Evolutionary conservation across 495 filamentous ascomycete species (phyloP).

Genomic region (Cudoniella acicularis): DNA sequence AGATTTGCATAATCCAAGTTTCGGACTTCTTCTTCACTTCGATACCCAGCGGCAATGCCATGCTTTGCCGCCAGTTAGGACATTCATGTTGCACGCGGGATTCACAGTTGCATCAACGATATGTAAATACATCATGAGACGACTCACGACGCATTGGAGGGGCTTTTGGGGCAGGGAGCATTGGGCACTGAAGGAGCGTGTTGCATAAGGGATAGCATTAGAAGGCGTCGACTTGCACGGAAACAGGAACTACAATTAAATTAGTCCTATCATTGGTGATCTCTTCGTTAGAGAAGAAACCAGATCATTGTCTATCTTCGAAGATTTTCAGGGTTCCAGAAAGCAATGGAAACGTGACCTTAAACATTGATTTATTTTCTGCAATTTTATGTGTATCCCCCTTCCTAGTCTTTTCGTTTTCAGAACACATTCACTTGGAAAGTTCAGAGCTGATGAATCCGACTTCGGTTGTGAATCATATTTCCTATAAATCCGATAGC

Average conservation of each 20-base stretch:
- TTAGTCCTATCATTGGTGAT: too few relatives aligned
- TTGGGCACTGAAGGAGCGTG: background rate
- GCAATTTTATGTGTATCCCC: too few relatives aligned
- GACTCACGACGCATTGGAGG: constrained; percentile 12
- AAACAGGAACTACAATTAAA: background rate
- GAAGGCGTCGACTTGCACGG: background rate
- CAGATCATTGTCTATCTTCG: too few relatives aligned
- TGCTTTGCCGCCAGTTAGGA: background rate
- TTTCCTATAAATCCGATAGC: too few relatives aligned
- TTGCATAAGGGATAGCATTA: constrained; percentile 3
- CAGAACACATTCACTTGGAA: too few relatives aligned
- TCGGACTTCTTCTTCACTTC: background rate
- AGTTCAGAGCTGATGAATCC: too few relatives aligned
- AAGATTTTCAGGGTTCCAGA: too few relatives aligned
- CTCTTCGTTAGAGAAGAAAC: too few relatives aligned
- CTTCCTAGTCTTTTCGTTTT: too few relatives aligned
- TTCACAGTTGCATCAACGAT: constrained; percentile 5
- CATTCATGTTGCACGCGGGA: background rate
- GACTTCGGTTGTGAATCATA: too few relatives aligned
- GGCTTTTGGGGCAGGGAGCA: constrained; percentile 1
- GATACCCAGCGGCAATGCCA: background rate
- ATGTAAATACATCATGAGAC: constrained; percentile 3
- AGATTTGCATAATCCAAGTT: constrained; percentile 55
- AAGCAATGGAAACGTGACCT: too few relatives aligned
- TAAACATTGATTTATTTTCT: too few relatives aligned